Base-by-base conservation (phyloP, 306 rosid species). In the Mucuna pruriens region DNA sequence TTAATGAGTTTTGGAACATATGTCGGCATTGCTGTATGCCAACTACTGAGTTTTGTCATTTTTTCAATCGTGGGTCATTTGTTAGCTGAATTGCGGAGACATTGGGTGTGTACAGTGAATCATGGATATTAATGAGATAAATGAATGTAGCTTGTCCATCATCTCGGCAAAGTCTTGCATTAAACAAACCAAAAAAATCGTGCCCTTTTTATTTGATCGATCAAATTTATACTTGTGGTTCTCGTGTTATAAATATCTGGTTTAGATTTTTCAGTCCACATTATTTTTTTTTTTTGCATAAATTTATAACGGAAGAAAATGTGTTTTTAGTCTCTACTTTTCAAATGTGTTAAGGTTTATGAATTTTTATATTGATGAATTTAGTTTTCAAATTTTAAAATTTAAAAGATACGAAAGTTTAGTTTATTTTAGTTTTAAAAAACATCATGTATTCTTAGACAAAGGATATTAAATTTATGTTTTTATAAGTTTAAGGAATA, bases 1-100 rank as follows among this genome's bases (percentile, higher is more conserved):
- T 63, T 76, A 68, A 69, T 40, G 78, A 75, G 75, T 75, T 82
- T 72, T 82, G 79, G 57, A 80, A 34, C 71, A 19, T 74, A 75
- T 74, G 55, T 64, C 7, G 61, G 68, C 80, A 46, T 63, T 76
- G 58, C 51, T 78, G 49, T 78, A 45, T 64, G 79, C 69, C 69
- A 83, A 54, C 33, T 29, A 72, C 38, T 63, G 36, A 33, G 44
- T 52, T 76, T 76, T 69, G 77, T 69, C 66, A 60, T 69, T 48
- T 11, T 17, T 40, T 62, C 55, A 45, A 66, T 7, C 25, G n/a
- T 42, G 72, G 65, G 23, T 67, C 29, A 8, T 31, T 57, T 82
- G 80, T 81, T 64, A 9, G 62, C 80, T 40, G 31, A 42, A 54
- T 66, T 54, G 25, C 58, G 64, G 64, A 68, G 33, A 49, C 73